These are phyloP conservation scores for Teunomyces barrocoloradensis DNA, from an alignment of 805 yeast species.

Conservation along the genomic window DNA sequence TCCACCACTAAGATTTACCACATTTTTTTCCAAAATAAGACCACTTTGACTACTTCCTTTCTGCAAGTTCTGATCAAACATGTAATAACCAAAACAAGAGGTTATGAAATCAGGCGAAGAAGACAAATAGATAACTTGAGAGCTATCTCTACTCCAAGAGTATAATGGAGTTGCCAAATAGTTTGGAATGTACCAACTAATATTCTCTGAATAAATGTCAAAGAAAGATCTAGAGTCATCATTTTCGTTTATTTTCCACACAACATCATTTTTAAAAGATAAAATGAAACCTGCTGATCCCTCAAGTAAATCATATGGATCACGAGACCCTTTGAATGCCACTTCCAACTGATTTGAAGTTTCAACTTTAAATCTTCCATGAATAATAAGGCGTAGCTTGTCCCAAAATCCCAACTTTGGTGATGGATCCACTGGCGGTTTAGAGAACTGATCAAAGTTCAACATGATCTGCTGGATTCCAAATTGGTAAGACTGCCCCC, in stretches of 20 bases:
- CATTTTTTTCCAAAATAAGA: constrained; percentile 47
- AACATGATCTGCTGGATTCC: constrained; percentile 78
- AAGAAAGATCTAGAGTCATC: constrained; percentile 70
- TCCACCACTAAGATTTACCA: constrained; percentile 59
- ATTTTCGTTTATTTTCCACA: constrained; percentile 58
- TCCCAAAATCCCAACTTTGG: constrained; percentile 91
- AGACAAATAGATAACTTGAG: constrained; percentile 46
- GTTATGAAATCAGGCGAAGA: constrained; percentile 40
- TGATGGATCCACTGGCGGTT: constrained; percentile 88
- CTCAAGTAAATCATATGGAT: constrained; percentile 73
- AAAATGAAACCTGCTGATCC: constrained; percentile 74
- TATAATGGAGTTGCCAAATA: constrained; percentile 50
- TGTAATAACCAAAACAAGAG: constrained; percentile 50
- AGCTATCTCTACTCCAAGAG: constrained; percentile 57
- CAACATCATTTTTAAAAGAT: constrained; percentile 63
- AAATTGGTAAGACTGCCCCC: constrained; percentile 86
- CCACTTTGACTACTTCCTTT: background rate
- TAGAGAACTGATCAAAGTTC: constrained; percentile 77
- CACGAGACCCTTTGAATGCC: constrained; percentile 68
- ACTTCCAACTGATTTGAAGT: constrained; percentile 52
- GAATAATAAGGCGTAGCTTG: constrained; percentile 71
- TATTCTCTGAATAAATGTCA: constrained; percentile 57
- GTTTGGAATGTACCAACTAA: constrained; percentile 75
- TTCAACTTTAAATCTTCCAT: constrained; percentile 60
- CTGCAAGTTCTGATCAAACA: constrained; percentile 21